Base-by-base conservation (phyloP, 345 rosid genomes). In the Aquilaria sinensis region DNA sequence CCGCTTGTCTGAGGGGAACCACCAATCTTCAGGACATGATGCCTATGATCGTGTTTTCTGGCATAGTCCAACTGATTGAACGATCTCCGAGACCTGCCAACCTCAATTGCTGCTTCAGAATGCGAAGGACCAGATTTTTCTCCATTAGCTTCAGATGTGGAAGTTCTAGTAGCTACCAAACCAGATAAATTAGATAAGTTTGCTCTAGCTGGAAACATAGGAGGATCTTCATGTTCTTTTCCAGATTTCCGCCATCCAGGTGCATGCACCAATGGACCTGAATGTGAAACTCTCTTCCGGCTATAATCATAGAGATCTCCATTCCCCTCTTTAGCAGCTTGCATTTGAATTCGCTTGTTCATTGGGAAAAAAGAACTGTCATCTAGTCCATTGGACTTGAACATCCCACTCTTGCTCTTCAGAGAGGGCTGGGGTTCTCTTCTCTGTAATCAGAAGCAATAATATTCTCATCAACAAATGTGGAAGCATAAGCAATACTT, bases 251-350 rank as follows among this genome's bases (percentile, higher is more conserved):
- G 64, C 70, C 68, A 73, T 63, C 67, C 65, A 12, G 57, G 30
- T 12, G 82, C 81, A 9, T 63, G 79, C 57, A 73, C 76, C 65
- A 84, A 58, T 11, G 94, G 89, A 49, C 88, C 94, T 6, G 94
- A 82, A 70, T 74, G 79, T 6, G 88, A 80, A 51, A 74, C 79
- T 66, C 79, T 74, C 71, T 50, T 67, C 6, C 64, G 67, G 12
- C 69, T 74, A 57, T 73, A 66, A 23, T 73, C 82, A 45, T 13
- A 9, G 48, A 67, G 60, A 54, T 78, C 83, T 78, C 64, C 70
- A 56, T 69, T 80, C 46, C 59, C 67, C 51, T 81, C 83, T 58
- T 68, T 84, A 10, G 58, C 51, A 41, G 51, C 70, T 56, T 74
- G 77, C 33, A 64, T 15, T 49, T 72, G 78, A 64, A 78, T 77